These are phyloP conservation scores for Ophiostoma sp. DNA, from an alignment of 2,329 filamentous ascomycete species.

Conservation along the genomic window DNA sequence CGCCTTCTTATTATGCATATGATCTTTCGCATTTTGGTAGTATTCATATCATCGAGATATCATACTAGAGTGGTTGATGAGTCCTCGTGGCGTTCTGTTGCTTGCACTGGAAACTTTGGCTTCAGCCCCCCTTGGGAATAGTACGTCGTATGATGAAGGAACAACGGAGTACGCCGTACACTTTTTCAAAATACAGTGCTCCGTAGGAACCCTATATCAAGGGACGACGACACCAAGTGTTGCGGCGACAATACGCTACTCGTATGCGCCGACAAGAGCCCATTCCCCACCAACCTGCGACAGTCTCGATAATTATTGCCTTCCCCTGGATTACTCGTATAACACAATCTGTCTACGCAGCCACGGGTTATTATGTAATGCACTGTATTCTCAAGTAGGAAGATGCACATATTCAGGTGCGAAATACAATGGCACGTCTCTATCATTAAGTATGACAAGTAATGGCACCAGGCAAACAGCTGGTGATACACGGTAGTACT, in stretches of 20 bases:
- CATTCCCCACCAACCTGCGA: conserved; percentile 9
- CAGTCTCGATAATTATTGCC: background rate
- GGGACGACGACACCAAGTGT: background rate
- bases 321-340: background rate
- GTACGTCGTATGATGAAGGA: too few species aligned
- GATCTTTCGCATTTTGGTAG: background rate
- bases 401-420: too few species aligned
- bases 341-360: background rate
- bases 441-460: too few species aligned
- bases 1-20: background rate
- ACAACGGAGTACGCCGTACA: too few species aligned
- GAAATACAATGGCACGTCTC: too few species aligned
- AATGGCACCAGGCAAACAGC: too few species aligned
- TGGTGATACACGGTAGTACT: background rate
- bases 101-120: too few species aligned
- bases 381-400: background rate
- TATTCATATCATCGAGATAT: too few species aligned
- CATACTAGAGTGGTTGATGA: too few species aligned
- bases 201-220: background rate
- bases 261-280: conserved; percentile 4
- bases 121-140: too few species aligned
- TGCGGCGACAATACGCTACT: background rate
- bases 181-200: too few species aligned
- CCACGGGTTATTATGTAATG: background rate
- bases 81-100: too few species aligned